Base-by-base conservation (phyloP, 2,329 filamentous ascomycete genomes). In the Aureobasidium subglaciale region DNA sequence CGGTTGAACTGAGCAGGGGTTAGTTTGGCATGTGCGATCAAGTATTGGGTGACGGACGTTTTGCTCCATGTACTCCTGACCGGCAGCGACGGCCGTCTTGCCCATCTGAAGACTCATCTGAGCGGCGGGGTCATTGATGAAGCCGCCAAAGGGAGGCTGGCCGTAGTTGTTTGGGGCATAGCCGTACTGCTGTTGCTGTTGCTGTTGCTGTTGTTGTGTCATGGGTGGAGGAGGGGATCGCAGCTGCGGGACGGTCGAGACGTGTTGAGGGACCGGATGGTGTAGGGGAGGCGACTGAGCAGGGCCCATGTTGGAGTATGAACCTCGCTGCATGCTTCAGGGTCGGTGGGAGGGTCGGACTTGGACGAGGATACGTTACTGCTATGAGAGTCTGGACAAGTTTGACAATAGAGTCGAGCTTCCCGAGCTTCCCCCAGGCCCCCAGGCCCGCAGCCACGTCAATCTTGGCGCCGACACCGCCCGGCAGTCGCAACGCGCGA, bases 231-330 rank as follows among this genome's bases (percentile, higher is more conserved):
- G 92, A 59, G 93, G 93, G 57, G 93, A 97, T 72, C 95, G 86
- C 70, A 99, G 84, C 75, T 97, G 93, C 41, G 93, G 93, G 48
- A 99, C 93, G 57, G 91, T 95, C 68, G 93, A 97, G 66, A 97
- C 92, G 79, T 99, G 93, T 73, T 99, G 93, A 60, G 93, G 93
- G 58, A 97, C 90, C 57, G 93, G 93, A 71, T 97, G 93, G 73
- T 97, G 93, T 64, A 97, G 84, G 62, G 92, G 91, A 69, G 91
- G 92, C 68, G 90, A 96, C 64, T 85, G 82, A 58, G 84, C 83
- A 27, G 82, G 83, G 62, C 81, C 78, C 68, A 91, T 88, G 71
- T 72, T 71, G 59, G 84, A 83, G 75, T 93, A 96, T 55, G 83
- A 79, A 69, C 86, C 80, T 70, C 90, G 87, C 75, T 96, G 92